Evolutionary conservation across 768 basidiomycete species (phyloP), one percentile per base, ranked within the genome.

Genomic region (Trametes cingulata): DNA sequence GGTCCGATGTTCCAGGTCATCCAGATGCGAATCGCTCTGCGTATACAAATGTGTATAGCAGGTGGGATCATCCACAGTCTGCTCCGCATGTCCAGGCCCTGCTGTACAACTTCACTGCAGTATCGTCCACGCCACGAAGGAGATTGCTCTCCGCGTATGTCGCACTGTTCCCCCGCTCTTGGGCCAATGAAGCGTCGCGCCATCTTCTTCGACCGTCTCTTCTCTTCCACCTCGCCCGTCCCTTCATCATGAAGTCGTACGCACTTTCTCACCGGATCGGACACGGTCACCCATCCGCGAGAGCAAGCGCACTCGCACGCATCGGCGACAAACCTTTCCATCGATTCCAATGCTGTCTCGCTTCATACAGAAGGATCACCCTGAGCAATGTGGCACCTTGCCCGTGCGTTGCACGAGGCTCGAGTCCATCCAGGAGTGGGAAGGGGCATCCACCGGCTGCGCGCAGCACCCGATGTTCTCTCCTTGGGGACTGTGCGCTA

Each of bases 111-210:
- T 52, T 10, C 41, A 17, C n/a, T 40, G n/a, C 60, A 25, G 14
- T 13, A 35, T 40, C 33, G 10, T 43, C n/a, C 47, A 20, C 40
- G 19, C 54, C 55, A 51, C 49, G 43, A 56, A 49, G 49, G 19
- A 17, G 60, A 61, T 56, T 55, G 37, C 35, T 56, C 33, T 56
- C 60, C 50, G 7, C 39, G 19, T 53, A 53, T 57, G 61, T 57
- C 50, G 6, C 41, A 22, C 9, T 12, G 37, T 27, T 57, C 61
- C 61, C 61, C 46, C 56, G 49, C 45, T 53, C 40, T 41, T 27
- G 35, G 46, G 9, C 39, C 61, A 39, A 12, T 27, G 46, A 42
- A 36, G 19, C 24, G 15, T 39, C 19, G 47, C 51, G 45, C 25
- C 56, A 35, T 50, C 52, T 42, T 52, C 35, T 43, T 48, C 61